A percentile compares a stretch with the other conserved stretches of the same genome.
Conservation (phyloP, 2,329 filamentous ascomycete species). For the Penicillium sp. region DNA sequence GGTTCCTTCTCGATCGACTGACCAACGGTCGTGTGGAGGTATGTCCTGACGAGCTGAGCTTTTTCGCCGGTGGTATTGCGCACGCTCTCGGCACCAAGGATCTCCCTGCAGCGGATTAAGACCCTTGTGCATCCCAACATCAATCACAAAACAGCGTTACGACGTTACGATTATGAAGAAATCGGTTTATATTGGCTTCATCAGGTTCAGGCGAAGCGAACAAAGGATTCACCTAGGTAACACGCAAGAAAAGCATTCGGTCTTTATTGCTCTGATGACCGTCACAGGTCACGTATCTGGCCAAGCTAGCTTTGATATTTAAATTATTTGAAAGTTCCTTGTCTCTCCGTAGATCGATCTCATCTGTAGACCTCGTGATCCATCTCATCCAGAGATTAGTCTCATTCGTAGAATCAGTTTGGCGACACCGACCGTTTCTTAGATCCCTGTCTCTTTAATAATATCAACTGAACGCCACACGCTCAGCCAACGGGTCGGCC, state of each 20-base stretch:
- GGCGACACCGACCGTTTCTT: not conserved
- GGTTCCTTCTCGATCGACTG: slow-evolving; percentile 34
- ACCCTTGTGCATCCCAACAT: not conserved
- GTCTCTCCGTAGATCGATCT: not conserved
- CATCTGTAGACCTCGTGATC: too few species aligned
- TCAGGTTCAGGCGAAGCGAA: slow-evolving; percentile 5
- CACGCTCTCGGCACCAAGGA: slow-evolving; percentile 29
- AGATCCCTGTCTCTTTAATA: not conserved
- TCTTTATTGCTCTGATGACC: not conserved
- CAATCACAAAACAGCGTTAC: slow-evolving; percentile 7
- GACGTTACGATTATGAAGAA: slow-evolving; percentile 24
- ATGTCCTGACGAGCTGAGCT: slow-evolving; percentile 37
- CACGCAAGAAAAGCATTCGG: slow-evolving; percentile 6
- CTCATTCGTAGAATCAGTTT: not conserved
- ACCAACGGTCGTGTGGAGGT: slow-evolving; percentile 29
- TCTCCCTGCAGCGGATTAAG: slow-evolving; percentile 10
- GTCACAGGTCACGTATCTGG: not conserved
- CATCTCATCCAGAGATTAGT: too few species aligned
- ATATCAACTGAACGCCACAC: not conserved
- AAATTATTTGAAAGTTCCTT: not conserved
- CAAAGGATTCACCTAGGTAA: not conserved
- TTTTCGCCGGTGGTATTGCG: slow-evolving; percentile 38
- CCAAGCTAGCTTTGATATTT: not conserved
- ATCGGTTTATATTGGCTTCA: slow-evolving; percentile 5
- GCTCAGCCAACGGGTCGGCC: not conserved